Conservation (phyloP, 441 rosid genomes). For the Biscutella laevigata region DNA sequence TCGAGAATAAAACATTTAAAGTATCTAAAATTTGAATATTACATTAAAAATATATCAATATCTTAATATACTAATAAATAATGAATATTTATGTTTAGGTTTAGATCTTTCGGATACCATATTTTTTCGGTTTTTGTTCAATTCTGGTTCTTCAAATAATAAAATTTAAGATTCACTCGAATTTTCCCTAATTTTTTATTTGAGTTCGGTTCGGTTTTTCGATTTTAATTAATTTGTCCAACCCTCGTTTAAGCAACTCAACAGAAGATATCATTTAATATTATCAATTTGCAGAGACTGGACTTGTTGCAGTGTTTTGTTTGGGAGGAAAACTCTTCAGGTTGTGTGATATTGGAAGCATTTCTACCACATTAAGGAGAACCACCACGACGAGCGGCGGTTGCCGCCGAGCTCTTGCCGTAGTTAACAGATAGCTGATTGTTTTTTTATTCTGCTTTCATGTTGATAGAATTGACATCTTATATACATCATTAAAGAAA, state of each 20-base stretch:
- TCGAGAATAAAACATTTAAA: no score
- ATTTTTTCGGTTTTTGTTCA: no score
- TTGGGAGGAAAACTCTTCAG: constrained; percentile 19
- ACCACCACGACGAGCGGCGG: constrained; percentile 41
- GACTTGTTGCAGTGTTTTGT: constrained; percentile 15
- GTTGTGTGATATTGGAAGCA: constrained; percentile 29
- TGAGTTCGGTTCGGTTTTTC: no score
- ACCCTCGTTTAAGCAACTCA: not conserved
- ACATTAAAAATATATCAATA: no score
- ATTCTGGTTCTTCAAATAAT: no score
- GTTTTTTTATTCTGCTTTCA: constrained; percentile 26
- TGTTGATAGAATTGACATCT: constrained; percentile 28
- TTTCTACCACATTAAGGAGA: constrained; percentile 39
- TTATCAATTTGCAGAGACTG: constrained; percentile 25
- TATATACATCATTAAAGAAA: constrained; percentile 17
- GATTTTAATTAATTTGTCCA: no score
- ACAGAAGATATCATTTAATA: not conserved
- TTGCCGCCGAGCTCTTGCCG: constrained; percentile 31
- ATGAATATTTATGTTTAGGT: no score
- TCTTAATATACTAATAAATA: no score
- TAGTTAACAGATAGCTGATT: constrained; percentile 22
- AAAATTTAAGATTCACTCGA: no score
- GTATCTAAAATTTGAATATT: no score
- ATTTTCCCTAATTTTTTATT: no score
- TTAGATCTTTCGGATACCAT: no score